These are phyloP conservation scores for Moelleriella libera DNA, from an alignment of 2,329 filamentous ascomycete genomes.

Conservation along the genomic window DNA sequence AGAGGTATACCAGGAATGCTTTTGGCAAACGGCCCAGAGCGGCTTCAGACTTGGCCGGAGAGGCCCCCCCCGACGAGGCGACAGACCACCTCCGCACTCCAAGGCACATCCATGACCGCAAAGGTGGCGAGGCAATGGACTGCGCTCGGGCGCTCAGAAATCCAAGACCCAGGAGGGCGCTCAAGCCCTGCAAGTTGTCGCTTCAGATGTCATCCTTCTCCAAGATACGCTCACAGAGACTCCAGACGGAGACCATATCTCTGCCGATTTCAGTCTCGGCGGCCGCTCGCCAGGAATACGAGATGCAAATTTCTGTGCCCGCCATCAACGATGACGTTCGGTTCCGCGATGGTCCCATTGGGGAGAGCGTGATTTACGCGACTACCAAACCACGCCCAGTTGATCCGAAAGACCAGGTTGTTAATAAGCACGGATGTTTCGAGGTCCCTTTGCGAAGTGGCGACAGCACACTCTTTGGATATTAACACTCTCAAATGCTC, in stretches of 20 bases:
- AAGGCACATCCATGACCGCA: not conserved
- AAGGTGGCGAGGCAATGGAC: not conserved
- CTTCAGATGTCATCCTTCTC: conserved; percentile 6
- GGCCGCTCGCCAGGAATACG: not conserved
- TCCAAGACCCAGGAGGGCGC: no score
- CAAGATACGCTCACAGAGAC: not conserved
- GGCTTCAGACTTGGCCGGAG: not conserved
- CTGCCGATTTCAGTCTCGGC: not conserved
- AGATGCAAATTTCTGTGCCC: conserved; percentile 18
- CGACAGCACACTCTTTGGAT: conserved; percentile 20
- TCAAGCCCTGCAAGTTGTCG: no score
- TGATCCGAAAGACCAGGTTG: conserved; percentile 1
- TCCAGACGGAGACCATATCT: conserved; percentile 6
- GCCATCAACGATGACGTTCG: conserved; percentile 9
- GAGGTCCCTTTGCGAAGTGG: conserved; percentile 20
- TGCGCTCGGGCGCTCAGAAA: no score
- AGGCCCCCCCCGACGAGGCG: not conserved
- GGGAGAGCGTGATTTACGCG: conserved; percentile 1
- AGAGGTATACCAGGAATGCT: conserved; percentile 7
- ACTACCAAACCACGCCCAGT: not conserved
- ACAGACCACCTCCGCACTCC: not conserved
- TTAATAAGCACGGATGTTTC: conserved; percentile 2
- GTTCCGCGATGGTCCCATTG: conserved; percentile 13
- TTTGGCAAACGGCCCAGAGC: conserved; percentile 8
- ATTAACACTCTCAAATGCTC: not conserved